Base-by-base conservation (phyloP, 2,329 filamentous ascomycete genomes). In the Talaromyces marneffei region DNA sequence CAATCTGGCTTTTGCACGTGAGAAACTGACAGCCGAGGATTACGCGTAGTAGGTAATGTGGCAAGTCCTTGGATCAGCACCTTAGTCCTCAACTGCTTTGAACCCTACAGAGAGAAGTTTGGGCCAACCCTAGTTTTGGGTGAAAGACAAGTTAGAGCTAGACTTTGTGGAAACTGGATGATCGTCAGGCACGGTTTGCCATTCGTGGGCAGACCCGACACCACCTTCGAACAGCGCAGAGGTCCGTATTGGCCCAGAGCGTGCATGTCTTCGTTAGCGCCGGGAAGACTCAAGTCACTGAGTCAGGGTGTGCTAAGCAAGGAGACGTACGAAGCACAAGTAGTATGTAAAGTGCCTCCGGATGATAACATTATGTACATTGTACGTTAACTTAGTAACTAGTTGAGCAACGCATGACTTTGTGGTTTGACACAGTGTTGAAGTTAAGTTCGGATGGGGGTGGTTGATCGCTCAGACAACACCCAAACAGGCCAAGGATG, bases 241-340 rank as follows among this genome's bases (percentile, higher is more conserved):
- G 27, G 14, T 52, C 48, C 27, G 46, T 52, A 52, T 52, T 52
- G 48, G 48, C n/a, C 48, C 48, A 52, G 29, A 52, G 48, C 48
- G 48, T 52, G 48, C 48, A 20, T 33, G 10, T 35, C 27, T 2
- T 52, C 10, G 27, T 52, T 52, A 52, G 48, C 48, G 48, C 48
- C 48, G 48, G 48, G 29, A 52, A 33, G 48, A 4, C 29, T 52
- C n/a, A 20, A 29, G 18, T 8, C 25, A 50, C 46, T 23, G 48
- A 33, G 9, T 52, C 48, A 52, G 44, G 42, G n/a, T 29, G 25
- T n/a, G 27, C 14, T 10, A 27, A 10, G 48, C 35, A 35, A 35
- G 48, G 48, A 35, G 48, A 33, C 2, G 29, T 52, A n/a, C 16
- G 8, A n/a, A 4, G 12, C 35, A 14, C 5, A 14, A 6, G 39